These are phyloP conservation scores for Salix udensis DNA, from an alignment of 345 rosid genomes.

Conservation along the genomic window DNA sequence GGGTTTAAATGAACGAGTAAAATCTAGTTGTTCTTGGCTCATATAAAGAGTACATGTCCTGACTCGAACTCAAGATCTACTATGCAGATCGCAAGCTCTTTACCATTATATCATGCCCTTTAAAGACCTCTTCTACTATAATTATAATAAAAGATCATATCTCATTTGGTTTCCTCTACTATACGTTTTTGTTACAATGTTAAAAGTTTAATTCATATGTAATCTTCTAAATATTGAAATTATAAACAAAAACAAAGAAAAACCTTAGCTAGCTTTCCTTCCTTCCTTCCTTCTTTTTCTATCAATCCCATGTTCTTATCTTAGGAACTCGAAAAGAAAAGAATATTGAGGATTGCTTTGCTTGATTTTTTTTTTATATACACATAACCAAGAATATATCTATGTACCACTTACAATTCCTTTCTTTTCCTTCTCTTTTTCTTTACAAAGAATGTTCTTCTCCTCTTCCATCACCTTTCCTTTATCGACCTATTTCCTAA, in stretches of 20 bases:
- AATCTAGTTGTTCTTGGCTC: fast-evolving
- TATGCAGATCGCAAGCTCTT: fast-evolving
- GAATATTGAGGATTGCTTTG: not conserved
- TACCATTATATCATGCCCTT: fast-evolving
- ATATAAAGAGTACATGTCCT: fast-evolving
- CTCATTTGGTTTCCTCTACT: no score
- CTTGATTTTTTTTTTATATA: not conserved
- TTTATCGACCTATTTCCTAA: not conserved
- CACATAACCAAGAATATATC: not conserved
- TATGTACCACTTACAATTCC: not conserved
- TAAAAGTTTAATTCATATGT: no score
- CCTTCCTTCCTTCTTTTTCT: no score
- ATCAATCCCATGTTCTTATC: not conserved
- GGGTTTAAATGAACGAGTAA: no score
- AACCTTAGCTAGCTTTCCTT: no score
- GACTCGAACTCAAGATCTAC: no score
- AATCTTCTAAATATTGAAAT: no score
- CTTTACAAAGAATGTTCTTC: not conserved
- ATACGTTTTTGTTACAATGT: no score
- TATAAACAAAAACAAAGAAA: not conserved
- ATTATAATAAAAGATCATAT: no score
- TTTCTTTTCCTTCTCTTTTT: not conserved
- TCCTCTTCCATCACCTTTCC: not conserved
- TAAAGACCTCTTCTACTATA: no score
- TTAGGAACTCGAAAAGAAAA: slow-evolving; percentile 10